Evolutionary conservation across 768 basidiomycete species (phyloP), one percentile per base, ranked within the genome.

Genomic region (Leccinum broughii): DNA sequence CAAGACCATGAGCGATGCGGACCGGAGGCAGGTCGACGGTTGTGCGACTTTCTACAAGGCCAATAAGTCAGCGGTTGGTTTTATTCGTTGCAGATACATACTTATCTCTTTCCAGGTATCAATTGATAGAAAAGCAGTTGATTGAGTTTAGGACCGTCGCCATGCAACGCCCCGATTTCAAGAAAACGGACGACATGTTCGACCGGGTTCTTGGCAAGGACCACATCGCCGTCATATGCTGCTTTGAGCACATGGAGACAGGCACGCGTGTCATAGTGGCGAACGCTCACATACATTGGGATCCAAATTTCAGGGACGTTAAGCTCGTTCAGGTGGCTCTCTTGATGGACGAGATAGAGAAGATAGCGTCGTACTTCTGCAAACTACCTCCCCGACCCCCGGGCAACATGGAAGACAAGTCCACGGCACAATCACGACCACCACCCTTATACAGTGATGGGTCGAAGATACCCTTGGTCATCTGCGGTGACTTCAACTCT

Each of bases 171-270:
- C 85, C 89, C 54, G 94, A 95, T 72, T 93, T 95, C 78, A 93
- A 94, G 81, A 94, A 95, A 77, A 96, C 94, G 17, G 95, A 98
- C 69, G 96, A 98, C 78, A 95, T 98, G 95, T 98, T 98, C 84
- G 98, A 98, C 71, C 93, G 97, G 34, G 94, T 98, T 57, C 84
- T 98, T 66, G 90, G 90, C 62, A 92, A 93, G 72, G 96, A 98
- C 75, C 86, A 98, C 70, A 92, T 98, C 64, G 94, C 94, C 51
- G 86, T 94, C 64, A 80, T 95, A 59, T 86, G 87, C 66, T 82
- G 93, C 32, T 81, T 98, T 70, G 97, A 99, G 78, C 89, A 90
- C 75, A 85, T 84, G 62, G 82, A 85, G 44, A 92, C 95, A 0
- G 95, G 95, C 46, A 88, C 94, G 13, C 87, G 96, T 15, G 77